Conservation (phyloP, 805 yeast species). For the Kodamaea kakaduensis region DNA sequence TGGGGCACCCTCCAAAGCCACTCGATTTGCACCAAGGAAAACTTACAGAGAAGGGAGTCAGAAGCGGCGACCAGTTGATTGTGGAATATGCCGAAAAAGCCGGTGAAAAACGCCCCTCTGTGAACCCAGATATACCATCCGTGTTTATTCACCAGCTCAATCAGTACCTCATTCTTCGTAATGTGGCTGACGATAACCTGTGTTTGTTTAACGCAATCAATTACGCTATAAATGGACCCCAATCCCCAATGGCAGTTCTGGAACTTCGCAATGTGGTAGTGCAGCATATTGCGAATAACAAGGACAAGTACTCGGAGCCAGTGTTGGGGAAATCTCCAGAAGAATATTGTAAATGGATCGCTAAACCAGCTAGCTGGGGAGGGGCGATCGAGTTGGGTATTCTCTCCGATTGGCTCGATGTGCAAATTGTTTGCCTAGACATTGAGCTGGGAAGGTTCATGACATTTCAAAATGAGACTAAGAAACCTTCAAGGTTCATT, state of each 20-base stretch:
- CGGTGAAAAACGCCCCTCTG: background rate
- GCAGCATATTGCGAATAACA: slow-evolving; percentile 36
- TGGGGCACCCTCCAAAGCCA: slow-evolving; percentile 61
- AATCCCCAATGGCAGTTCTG: slow-evolving; percentile 40
- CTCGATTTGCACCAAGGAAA: slow-evolving; percentile 25
- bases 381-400: slow-evolving; percentile 77
- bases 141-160: slow-evolving; percentile 19
- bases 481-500: slow-evolving; percentile 38
- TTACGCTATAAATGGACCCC: slow-evolving; percentile 39
- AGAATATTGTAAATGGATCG: slow-evolving; percentile 61
- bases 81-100: slow-evolving; percentile 22
- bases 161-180: slow-evolving; percentile 45
- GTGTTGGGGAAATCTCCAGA: slow-evolving; percentile 49
- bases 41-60: slow-evolving; percentile 44
- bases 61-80: slow-evolving; percentile 57
- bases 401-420: slow-evolving; percentile 46
- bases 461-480: slow-evolving; percentile 42
- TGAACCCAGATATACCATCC: slow-evolving; percentile 19
- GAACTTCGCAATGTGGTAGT: slow-evolving; percentile 54
- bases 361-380: slow-evolving; percentile 65
- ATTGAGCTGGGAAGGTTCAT: slow-evolving; percentile 58
- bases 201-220: slow-evolving; percentile 68
- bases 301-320: slow-evolving; percentile 46
- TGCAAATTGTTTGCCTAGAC: slow-evolving; percentile 59
- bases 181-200: slow-evolving; percentile 74